Conservation (phyloP, 75 land plant species). For the Pseudotsuga menziesii region DNA sequence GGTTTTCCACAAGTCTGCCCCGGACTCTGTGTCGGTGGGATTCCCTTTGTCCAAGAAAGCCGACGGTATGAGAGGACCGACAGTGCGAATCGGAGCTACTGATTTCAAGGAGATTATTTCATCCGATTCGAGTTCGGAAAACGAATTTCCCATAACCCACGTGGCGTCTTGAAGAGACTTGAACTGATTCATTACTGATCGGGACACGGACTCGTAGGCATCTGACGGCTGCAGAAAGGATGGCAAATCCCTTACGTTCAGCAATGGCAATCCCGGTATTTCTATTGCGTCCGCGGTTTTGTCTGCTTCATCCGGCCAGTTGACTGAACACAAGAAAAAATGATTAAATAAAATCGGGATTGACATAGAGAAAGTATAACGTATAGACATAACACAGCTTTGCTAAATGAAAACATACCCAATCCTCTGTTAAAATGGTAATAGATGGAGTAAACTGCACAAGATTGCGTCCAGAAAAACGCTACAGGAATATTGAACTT, state of each 20-base stretch:
- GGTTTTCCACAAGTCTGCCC: not conserved
- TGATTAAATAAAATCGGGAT: not conserved
- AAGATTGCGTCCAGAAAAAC: not conserved
- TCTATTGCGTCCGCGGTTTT: slow-evolving; percentile 21
- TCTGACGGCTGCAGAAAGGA: slow-evolving; percentile 35
- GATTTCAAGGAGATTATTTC: slow-evolving; percentile 22
- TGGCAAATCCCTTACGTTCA: slow-evolving; percentile 44
- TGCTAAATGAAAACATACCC: too few species aligned
- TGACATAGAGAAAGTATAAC: slow-evolving; percentile 23
- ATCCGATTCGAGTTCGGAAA: slow-evolving; percentile 48
- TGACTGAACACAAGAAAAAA: slow-evolving; percentile 7
- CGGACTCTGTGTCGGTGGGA: too few species aligned
- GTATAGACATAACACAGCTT: too few species aligned
- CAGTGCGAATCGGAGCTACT: slow-evolving; percentile 16
- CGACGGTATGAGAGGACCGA: slow-evolving; percentile 53
- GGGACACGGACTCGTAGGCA: slow-evolving; percentile 15
- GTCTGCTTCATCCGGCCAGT: too few species aligned
- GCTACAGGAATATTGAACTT: not conserved
- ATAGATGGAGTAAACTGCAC: not conserved
- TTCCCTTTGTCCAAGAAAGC: too few species aligned
- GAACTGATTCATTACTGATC: slow-evolving; percentile 12
- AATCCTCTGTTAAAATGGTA: not conserved
- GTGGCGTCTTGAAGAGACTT: slow-evolving; percentile 26
- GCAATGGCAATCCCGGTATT: slow-evolving; percentile 40
- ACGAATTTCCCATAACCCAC: slow-evolving; percentile 51